phyloP scores from a whole-genome alignment of 2,329 filamentous ascomycete species.

The Colletotrichum acutatum region DNA sequence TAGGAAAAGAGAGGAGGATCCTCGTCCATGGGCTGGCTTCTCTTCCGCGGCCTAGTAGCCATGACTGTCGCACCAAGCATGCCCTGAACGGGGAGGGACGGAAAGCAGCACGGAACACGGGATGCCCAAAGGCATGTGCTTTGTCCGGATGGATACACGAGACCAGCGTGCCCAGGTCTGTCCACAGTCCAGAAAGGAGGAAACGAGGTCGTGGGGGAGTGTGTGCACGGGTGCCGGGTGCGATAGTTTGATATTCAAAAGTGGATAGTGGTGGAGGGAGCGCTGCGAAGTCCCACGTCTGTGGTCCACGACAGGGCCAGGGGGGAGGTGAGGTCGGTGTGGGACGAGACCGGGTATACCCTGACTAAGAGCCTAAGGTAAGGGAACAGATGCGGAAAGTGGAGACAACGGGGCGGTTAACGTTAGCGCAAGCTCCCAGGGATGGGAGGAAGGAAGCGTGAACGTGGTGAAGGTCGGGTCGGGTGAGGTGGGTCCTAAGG shows the following conservation, averaged over 20 bases:
- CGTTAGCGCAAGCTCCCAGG: constrained; percentile 1
- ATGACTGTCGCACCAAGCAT: background rate
- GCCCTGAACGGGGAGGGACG: background rate
- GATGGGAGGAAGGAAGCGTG: background rate
- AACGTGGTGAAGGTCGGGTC: constrained; percentile 10
- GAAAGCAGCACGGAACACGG: constrained; percentile 6
- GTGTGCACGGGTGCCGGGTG: background rate
- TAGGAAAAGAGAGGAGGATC: constrained; percentile 4
- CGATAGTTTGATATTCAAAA: background rate
- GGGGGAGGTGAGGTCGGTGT: background rate
- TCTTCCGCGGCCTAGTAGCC: constrained; percentile 11
- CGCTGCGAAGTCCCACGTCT: background rate
- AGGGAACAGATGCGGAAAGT: background rate
- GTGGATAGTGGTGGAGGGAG: background rate
- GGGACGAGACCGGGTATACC: background rate
- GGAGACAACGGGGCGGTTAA: background rate
- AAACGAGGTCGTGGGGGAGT: background rate
- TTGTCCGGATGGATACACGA: background rate
- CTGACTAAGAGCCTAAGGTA: background rate
- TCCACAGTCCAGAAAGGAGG: background rate
- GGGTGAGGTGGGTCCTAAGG: no score
- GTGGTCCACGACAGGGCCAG: background rate
- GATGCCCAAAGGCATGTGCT: background rate
- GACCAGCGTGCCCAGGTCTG: background rate
- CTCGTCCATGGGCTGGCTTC: constrained; percentile 1